Base-by-base conservation (phyloP, 2,329 filamentous ascomycete species). In the Neopestalotiopsis clavispora region DNA sequence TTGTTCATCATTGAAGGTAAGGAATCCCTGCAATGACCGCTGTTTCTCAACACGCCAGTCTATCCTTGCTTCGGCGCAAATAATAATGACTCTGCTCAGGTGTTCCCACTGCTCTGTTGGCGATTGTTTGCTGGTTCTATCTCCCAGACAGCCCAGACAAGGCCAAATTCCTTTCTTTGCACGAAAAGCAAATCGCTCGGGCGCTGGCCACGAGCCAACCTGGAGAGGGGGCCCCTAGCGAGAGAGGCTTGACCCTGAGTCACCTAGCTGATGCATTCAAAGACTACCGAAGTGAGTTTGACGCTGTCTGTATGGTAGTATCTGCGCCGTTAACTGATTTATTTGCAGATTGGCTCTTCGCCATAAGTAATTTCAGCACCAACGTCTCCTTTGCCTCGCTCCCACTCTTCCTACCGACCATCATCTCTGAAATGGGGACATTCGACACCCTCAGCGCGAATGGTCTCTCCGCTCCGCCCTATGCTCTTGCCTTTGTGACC, bases 1-100 rank as follows among this genome's bases (percentile, higher is more conserved):
- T 72, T 88, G 3, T 88, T 88, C 70, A 74, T 85, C 4, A 82
- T 84, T 1, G 79, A 81, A 67, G 83, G 59, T 52, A 14, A 4
- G 4, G 23, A 2, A 6, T 38, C 4, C 34, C 20, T n/a, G 1
- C 45, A 6, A n/a, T 10, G 1, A 4, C 2, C n/a, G 3, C 34
- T 10, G 34, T 38, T 10, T 38, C 3, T 7, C 5, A 10, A 38
- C 34, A 38, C 4, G 45, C 2, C 17, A 52, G 14, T 1, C 9
- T 10, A 9, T 6, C 23, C 23, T 28, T 28, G 23, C 23, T 28
- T 28, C 4, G 23, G 23, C 23, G 23, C 23, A 28, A 20, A 14
- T 52, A 52, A 52, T n/a, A 14, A 23, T 7, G 7, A 52, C 17
- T 7, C 1, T 4, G 23, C 17, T 20, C n/a, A 52, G 45, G 45